phyloP scores from a whole-genome alignment of 805 yeast species.

The Myxozyma sirexii region DNA sequence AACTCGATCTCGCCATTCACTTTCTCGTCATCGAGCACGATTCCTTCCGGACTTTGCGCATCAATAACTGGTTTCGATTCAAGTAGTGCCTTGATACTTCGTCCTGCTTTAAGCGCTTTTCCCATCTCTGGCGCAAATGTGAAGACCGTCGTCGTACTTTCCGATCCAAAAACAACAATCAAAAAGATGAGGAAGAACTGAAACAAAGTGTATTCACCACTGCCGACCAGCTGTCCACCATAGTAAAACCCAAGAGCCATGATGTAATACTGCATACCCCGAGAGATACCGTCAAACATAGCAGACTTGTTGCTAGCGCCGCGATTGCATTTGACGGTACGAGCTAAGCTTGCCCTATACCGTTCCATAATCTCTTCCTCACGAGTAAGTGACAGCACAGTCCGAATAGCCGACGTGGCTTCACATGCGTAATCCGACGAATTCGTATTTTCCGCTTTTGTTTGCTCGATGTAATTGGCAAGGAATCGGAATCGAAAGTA shows the following conservation, averaged over 20 bases:
- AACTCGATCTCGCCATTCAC: conserved; percentile 58
- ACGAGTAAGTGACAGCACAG: conserved; percentile 48
- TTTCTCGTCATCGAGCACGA: conserved; percentile 31
- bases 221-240: conserved; percentile 45
- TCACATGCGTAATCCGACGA: conserved; percentile 48
- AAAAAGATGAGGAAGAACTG: conserved; percentile 47
- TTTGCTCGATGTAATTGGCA: conserved; percentile 42
- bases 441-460: conserved; percentile 43
- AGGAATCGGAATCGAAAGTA: conserved; percentile 45
- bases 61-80: conserved; percentile 45
- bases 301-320: conserved; percentile 38
- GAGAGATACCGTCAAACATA: conserved; percentile 44
- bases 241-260: conserved; percentile 50
- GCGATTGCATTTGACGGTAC: conserved; percentile 42
- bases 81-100: conserved; percentile 42
- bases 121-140: conserved; percentile 51
- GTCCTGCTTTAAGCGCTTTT: conserved; percentile 47
- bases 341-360: conserved; percentile 36
- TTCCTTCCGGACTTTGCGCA: conserved; percentile 40
- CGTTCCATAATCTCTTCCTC: conserved; percentile 45
- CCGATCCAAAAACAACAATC: conserved; percentile 48
- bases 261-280: conserved; percentile 48
- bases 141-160: conserved; percentile 47
- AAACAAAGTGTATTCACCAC: conserved; percentile 39
- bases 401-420: conserved; percentile 46